Evolutionary conservation across 176 grass and related monocot species (phyloP).

Genomic region (Zoysia japonica): DNA sequence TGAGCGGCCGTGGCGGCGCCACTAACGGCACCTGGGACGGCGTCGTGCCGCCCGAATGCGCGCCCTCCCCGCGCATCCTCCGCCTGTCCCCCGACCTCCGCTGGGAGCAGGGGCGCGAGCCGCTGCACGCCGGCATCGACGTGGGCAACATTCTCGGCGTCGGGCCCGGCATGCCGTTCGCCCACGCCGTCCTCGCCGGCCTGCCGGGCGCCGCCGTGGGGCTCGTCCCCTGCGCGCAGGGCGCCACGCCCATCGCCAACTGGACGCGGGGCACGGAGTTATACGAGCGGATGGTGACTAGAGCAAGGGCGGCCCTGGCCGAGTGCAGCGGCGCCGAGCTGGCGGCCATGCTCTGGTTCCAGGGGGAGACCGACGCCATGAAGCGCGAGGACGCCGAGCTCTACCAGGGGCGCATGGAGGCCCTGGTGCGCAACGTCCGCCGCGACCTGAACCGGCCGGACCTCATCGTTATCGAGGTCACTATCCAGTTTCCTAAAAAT

Average conservation of each 20-base stretch:
- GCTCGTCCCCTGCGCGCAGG: slow-evolving; percentile 70
- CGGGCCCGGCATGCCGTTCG: slow-evolving; percentile 68
- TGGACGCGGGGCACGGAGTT: slow-evolving; percentile 48
- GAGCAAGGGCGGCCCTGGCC: slow-evolving; percentile 28
- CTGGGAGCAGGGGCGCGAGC: slow-evolving; percentile 69
- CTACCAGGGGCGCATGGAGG: slow-evolving; percentile 47
- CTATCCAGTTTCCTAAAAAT: background rate
- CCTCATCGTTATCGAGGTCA: slow-evolving; percentile 46
- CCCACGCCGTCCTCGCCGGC: slow-evolving; percentile 30
- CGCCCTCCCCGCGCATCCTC: slow-evolving; percentile 38
- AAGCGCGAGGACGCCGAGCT: slow-evolving; percentile 33
- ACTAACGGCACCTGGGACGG: slow-evolving; percentile 47
- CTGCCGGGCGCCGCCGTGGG: slow-evolving; percentile 22
- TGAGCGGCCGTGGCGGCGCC: slow-evolving; percentile 72
- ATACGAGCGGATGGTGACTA: slow-evolving; percentile 42
- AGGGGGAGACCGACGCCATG: slow-evolving; percentile 70
- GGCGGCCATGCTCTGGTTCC: slow-evolving; percentile 64
- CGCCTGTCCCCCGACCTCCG: slow-evolving; percentile 38
- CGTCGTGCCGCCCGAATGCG: slow-evolving; percentile 52
- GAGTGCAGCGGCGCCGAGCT: background rate
- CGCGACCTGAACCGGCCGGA: slow-evolving; percentile 43
- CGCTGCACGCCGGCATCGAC: slow-evolving; percentile 73
- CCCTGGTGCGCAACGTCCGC: slow-evolving; percentile 40
- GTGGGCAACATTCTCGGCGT: slow-evolving; percentile 48
- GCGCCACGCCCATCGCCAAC: slow-evolving; percentile 55